Conservation (phyloP, 371 early-diverging fungal genomes). For the Lichtheimia hyalospora region DNA sequence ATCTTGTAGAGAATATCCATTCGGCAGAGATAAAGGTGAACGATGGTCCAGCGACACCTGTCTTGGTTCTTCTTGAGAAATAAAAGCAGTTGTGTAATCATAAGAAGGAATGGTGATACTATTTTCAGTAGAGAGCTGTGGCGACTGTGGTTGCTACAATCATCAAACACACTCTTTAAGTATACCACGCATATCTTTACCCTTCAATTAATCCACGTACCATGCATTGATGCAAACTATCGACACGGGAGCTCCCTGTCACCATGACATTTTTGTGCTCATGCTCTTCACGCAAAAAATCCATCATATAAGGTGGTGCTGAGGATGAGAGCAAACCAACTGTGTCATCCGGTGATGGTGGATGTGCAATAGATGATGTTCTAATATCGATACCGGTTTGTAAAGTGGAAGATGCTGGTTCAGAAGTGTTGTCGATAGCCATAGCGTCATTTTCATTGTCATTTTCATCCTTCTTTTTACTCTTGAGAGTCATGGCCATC, state of each 20-base stretch:
- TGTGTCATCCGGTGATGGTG: constrained; percentile 35
- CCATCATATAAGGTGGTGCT: constrained; percentile 35
- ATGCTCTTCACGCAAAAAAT: constrained; percentile 15
- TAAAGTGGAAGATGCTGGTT: not conserved
- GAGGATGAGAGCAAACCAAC: constrained; percentile 27
- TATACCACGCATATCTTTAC: not conserved
- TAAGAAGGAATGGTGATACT: constrained; percentile 22
- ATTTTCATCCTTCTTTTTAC: constrained; percentile 18
- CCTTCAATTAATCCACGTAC: not conserved
- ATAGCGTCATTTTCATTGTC: not conserved
- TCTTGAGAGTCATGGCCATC: constrained; percentile 55
- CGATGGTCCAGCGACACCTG: constrained; percentile 9
- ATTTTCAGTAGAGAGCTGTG: constrained; percentile 2
- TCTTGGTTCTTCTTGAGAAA: not conserved
- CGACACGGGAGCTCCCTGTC: constrained; percentile 11
- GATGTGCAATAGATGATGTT: not conserved
- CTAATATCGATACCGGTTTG: not conserved
- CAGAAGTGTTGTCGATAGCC: not conserved
- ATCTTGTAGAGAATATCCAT: not conserved
- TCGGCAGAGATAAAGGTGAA: not conserved
- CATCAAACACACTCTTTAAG: not conserved
- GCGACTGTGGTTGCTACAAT: constrained; percentile 10
- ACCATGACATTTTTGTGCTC: constrained; percentile 9
- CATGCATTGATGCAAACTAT: constrained; percentile 8
- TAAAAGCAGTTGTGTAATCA: not conserved